Percentiles rank a stretch among this genome's conserved stretches.
Conservation (phyloP, 2,329 filamentous ascomycete genomes). For the Basipetospora chlamydospora region DNA sequence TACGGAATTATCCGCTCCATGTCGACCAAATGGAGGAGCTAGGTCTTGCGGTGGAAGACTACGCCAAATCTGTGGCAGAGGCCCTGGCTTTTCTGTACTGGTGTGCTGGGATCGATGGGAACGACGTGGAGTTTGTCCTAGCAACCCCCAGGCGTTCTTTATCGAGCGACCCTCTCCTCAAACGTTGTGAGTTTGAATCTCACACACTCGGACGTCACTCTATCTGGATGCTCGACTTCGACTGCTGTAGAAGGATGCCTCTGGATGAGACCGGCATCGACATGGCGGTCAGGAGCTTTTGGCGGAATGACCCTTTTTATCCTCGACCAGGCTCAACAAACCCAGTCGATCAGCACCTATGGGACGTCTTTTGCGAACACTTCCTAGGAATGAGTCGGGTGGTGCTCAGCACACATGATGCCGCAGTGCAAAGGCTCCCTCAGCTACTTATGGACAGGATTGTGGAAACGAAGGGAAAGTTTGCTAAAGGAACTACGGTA, state of each 20-base stretch:
- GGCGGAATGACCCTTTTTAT: slow-evolving; percentile 36
- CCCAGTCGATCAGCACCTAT: slow-evolving; percentile 5
- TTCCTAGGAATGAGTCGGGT: not conserved
- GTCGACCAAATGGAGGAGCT: not conserved
- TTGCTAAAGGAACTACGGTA: not conserved
- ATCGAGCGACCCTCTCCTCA: not conserved
- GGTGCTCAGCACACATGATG: not conserved
- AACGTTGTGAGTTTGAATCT: not conserved
- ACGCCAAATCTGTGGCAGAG: slow-evolving; percentile 25
- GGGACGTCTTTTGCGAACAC: not conserved
- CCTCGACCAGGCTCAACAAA: slow-evolving; percentile 20
- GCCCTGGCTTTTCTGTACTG: slow-evolving; percentile 36
- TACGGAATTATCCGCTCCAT: not conserved
- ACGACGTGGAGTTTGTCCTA: slow-evolving; percentile 42
- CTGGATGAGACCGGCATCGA: slow-evolving; percentile 25
- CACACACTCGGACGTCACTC: slow-evolving; percentile 13
- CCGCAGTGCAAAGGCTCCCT: not conserved
- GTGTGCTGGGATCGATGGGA: slow-evolving; percentile 29
- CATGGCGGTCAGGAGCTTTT: slow-evolving; percentile 27
- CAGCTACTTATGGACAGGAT: not conserved
- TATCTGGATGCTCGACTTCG: slow-evolving; percentile 34
- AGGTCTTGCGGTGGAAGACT: not conserved
- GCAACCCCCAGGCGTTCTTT: slow-evolving; percentile 12
- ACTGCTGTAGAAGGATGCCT: slow-evolving; percentile 19
- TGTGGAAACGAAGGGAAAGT: not conserved